Base-by-base conservation (phyloP, 495 filamentous ascomycete species). In the Oidiodendron maius region DNA sequence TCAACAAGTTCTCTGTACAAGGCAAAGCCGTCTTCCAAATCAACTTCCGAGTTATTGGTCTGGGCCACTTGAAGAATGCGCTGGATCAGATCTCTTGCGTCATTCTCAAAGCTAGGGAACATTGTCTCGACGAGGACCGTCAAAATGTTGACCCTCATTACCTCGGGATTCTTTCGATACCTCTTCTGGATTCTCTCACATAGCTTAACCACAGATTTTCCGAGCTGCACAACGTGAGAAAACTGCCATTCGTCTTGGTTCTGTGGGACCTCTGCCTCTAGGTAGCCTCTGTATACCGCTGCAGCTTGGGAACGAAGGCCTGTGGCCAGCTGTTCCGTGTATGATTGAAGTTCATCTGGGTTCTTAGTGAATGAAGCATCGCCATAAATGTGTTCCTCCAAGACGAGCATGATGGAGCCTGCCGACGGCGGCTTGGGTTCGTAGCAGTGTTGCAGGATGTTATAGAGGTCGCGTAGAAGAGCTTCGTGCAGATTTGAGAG, bases 11-110 rank as follows among this genome's bases (percentile, higher is more conserved):
- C 84, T 58, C 78, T 83, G 65, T 99, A 99, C 2, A 99, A 69
- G 53, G 91, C 86, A 62, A 99, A 96, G 0, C 90, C 94, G 58
- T 99, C 94, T 56, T 94, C 77, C 18, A 97, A 76, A 25, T 78
- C 77, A 26, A 97, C 77, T 56, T 96, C 90, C 45, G 82, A 74
- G n/a, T 75, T 80, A 42, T 68, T 74, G 11, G 75, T 74, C 53
- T 85, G 78, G 20, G 81, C 77, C 13, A 79, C 72, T 47, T 88
- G 75, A 40, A 96, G 69, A 43, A 96, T 91, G 46, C 86, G 77
- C 40, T 77, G 74, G 40, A 96, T 77, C 61, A 97, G 77, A 57
- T 90, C 86, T 44, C 83, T 73, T 28, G 86, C 84, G 66, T 97
- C 91, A 48, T 88, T 79, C 16, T 91, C 90, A 61, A 94, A 96